Evolutionary conservation across 108 stramenopile species (phyloP).

Genomic region (Schizochytrium sp.): DNA sequence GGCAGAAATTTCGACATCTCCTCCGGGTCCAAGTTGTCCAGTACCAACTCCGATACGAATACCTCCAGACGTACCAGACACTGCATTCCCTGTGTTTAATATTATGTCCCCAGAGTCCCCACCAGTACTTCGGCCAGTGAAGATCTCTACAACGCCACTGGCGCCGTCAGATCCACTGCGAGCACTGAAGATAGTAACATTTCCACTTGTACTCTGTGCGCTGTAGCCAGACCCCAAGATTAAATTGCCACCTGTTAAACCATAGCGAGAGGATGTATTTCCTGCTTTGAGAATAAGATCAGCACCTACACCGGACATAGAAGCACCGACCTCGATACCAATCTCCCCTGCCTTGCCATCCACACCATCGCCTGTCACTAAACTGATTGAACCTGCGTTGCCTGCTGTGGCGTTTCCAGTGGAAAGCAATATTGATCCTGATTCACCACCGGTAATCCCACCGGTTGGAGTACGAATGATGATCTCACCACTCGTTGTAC

Average conservation of each 20-base stretch:
- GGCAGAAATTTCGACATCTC: neutral
- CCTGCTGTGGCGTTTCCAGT: slow-evolving; percentile 27
- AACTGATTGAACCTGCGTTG: neutral
- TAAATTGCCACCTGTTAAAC: slow-evolving; percentile 16
- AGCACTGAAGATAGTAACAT: slow-evolving; percentile 3
- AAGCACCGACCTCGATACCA: slow-evolving; percentile 2
- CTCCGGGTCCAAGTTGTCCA: neutral
- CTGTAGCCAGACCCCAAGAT: neutral
- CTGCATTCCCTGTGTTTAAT: neutral
- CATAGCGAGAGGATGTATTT: neutral
- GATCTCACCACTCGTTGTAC: neutral
- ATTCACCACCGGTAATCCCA: slow-evolving; percentile 17
- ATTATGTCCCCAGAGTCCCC: neutral
- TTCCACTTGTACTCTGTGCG: neutral
- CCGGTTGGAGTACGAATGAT: neutral
- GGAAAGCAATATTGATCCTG: slow-evolving; percentile 35
- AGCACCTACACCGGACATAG: slow-evolving; percentile 2
- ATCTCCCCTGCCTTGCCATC: slow-evolving; percentile 1
- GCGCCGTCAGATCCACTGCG: neutral
- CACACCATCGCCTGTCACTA: neutral
- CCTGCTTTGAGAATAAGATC: slow-evolving; percentile 13
- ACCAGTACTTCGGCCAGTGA: neutral
- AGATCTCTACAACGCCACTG: neutral
- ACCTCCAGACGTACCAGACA: neutral
- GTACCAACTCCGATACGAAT: neutral